These are phyloP conservation scores for Boletus hoseneyae DNA, from an alignment of 1,284 basidiomycete genomes.

Conservation along the genomic window DNA sequence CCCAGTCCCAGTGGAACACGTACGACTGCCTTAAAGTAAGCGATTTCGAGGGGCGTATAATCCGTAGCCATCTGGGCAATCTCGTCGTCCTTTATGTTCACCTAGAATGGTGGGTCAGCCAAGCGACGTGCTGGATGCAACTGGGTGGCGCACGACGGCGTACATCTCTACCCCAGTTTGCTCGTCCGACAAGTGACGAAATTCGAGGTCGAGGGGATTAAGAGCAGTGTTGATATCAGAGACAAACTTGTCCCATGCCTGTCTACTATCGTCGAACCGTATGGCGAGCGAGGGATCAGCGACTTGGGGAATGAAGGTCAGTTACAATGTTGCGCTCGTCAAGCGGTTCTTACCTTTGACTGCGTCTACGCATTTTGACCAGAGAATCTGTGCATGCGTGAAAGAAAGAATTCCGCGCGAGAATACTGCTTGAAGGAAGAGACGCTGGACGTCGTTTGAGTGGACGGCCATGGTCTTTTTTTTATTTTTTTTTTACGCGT, in stretches of 20 bases:
- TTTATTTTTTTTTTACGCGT: conserved; percentile 3
- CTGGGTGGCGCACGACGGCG: conserved; percentile 50
- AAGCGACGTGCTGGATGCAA: background rate
- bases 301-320: conserved; percentile 35
- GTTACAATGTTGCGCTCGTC: background rate
- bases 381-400: conserved; percentile 60
- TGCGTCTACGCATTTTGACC: conserved; percentile 61
- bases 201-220: conserved; percentile 67
- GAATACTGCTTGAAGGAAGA: conserved; percentile 75
- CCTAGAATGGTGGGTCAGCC: conserved; percentile 39
- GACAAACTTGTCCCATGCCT: conserved; percentile 61
- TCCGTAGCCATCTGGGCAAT: conserved; percentile 81
- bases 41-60: conserved; percentile 71
- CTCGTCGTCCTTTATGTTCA: conserved; percentile 74
- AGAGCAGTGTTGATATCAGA: conserved; percentile 56
- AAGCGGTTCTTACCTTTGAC: conserved; percentile 47
- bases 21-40: conserved; percentile 79
- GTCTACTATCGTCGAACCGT: conserved; percentile 38
- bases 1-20: conserved; percentile 25
- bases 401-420: conserved; percentile 65
- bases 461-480: conserved; percentile 38
- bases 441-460: conserved; percentile 59
- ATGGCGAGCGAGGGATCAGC: conserved; percentile 50
- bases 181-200: conserved; percentile 64
- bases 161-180: conserved; percentile 59